Percentiles rank a stretch among this genome's conserved stretches.
phyloP scores from a whole-genome alignment of 2,329 filamentous ascomycete species.

The Fusarium tricinctum region DNA sequence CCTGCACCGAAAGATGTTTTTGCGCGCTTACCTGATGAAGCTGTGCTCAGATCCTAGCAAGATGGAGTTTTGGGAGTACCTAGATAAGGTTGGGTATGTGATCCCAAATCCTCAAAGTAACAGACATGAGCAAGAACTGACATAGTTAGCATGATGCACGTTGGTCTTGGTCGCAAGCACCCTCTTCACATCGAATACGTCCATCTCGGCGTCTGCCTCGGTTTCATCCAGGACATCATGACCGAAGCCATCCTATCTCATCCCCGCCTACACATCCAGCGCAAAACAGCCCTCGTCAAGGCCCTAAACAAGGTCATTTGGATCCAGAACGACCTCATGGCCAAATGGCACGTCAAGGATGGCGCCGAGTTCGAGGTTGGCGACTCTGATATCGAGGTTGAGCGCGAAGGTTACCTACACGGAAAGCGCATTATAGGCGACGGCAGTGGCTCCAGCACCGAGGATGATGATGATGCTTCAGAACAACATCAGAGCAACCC shows the following conservation, averaged over 20 bases:
- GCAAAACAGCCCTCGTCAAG: slow-evolving; percentile 80
- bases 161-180: slow-evolving; percentile 78
- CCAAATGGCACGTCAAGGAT: slow-evolving; percentile 83
- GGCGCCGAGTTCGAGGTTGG: slow-evolving; percentile 70
- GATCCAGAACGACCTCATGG: slow-evolving; percentile 90
- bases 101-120: not conserved
- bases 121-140: not conserved
- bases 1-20: slow-evolving; percentile 81
- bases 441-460: slow-evolving; percentile 21
- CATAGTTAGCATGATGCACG: slow-evolving; percentile 77
- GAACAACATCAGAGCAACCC: slow-evolving; percentile 31
- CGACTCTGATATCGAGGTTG: slow-evolving; percentile 64
- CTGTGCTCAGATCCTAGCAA: slow-evolving; percentile 80
- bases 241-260: slow-evolving; percentile 81
- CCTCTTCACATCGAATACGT: slow-evolving; percentile 85
- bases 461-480: slow-evolving; percentile 38
- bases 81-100: slow-evolving; percentile 83
- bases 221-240: slow-evolving; percentile 83
- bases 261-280: slow-evolving; percentile 73
- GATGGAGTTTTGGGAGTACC: slow-evolving; percentile 85
- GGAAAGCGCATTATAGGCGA: slow-evolving; percentile 71
- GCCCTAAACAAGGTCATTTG: slow-evolving; percentile 86
- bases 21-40: slow-evolving; percentile 80
- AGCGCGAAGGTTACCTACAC: slow-evolving; percentile 74
- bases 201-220: slow-evolving; percentile 79